Base-by-base conservation (phyloP, 2,329 filamentous ascomycete genomes). In the Zasmidium cellare region DNA sequence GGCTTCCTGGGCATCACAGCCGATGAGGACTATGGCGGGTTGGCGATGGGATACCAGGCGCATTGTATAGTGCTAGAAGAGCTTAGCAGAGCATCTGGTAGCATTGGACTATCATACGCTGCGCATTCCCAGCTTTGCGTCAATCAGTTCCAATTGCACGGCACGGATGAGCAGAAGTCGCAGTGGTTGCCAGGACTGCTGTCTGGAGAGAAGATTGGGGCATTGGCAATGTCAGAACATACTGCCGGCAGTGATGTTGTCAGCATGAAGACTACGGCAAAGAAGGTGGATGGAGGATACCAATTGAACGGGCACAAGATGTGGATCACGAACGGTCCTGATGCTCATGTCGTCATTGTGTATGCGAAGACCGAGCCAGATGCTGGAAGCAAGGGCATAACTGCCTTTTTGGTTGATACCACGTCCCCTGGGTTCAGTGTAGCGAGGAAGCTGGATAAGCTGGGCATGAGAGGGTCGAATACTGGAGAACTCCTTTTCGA, bases 311-410 rank as follows among this genome's bases (percentile, higher is more conserved):
- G 92, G 28, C 90, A 88, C 60, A 97, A 99, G 82, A 97, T 97
- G 93, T 99, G 93, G 93, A 99, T 99, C 73, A 99, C 93, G 61
- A 99, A 99, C 76, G 86, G 93, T 3, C 93, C 93, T 0, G 92
- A 97, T 72, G 94, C 94, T n/a, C 85, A 96, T 74, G 82, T 89
- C 45, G 87, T 97, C 55, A 86, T 99, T 55, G 92, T 99, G n/a
- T 99, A 99, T 74, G 93, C 93, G 54, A 97, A 97, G 81, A 97
- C 93, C 1, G 83, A 87, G 57, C 92, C 92, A 1, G 83, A 87
- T 12, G 87, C 84, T 60, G 91, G 80, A 1, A 91, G 88, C 63
- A 96, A 93, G 77, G 94, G 94, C 56, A 96, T 99, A 74, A 96
- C 93, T 0, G 93, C 93, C 7, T 97, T 97, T 77, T 82, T 99